phyloP scores from a whole-genome alignment of 164 flowering plant species.

The Saururus chinensis region DNA sequence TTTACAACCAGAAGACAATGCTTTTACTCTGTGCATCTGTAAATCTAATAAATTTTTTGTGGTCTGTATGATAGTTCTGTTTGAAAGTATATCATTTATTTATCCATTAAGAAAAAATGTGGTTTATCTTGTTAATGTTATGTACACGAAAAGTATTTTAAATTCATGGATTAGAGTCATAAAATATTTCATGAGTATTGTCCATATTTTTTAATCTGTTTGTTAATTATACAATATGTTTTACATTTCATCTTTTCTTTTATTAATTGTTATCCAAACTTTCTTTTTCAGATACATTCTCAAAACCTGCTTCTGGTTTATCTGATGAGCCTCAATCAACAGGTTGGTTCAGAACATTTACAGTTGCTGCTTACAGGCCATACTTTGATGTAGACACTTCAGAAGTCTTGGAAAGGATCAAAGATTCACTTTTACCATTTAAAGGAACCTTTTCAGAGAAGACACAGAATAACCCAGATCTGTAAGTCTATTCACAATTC shows the following conservation, averaged over 20 bases:
- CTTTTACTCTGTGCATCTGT: no score
- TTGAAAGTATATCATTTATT: no score
- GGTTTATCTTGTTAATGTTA: no score
- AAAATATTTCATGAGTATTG: no score
- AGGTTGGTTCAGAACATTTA: conserved; percentile 72
- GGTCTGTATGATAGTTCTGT: no score
- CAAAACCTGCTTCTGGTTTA: conserved; percentile 49
- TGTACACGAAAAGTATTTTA: no score
- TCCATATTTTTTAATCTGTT: no score
- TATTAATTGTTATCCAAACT: background rate
- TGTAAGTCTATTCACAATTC: conserved; percentile 41
- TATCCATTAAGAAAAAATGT: no score
- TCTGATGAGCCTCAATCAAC: conserved; percentile 58
- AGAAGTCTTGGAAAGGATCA: conserved; percentile 88
- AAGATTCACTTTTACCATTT: conserved; percentile 83
- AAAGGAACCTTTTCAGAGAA: conserved; percentile 81
- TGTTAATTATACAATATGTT: background rate
- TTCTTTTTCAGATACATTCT: conserved; percentile 61
- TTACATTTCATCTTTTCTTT: no score
- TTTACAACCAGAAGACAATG: no score
- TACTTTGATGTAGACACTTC: conserved; percentile 97
- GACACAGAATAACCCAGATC: conserved; percentile 69
- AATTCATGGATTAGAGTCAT: no score
- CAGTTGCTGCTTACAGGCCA: conserved; percentile 70
- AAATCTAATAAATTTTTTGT: no score